A percentile compares a stretch with the other conserved stretches of the same genome.
Evolutionary conservation across 257 asterid genomes (phyloP).

Genomic region (Coffea canephora): DNA sequence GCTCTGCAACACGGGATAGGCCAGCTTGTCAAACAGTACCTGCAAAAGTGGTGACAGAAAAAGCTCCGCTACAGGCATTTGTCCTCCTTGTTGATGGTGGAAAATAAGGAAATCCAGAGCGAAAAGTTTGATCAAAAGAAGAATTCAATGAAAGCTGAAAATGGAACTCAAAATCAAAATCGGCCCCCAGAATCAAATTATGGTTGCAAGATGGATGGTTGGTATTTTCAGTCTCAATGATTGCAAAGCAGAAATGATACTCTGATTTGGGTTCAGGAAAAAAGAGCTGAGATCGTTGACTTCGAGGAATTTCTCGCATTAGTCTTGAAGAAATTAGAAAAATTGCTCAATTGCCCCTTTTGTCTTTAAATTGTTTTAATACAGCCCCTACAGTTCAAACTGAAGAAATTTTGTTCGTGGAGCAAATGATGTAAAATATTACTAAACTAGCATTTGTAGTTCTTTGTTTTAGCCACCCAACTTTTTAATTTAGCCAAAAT

Average conservation of each 20-base stretch:
- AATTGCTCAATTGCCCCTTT: not conserved
- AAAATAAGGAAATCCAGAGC: not conserved
- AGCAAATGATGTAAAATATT: too few species aligned
- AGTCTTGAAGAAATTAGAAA: not conserved
- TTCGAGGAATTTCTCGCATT: not conserved
- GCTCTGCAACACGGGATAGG: constrained; percentile 31
- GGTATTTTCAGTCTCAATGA: not conserved
- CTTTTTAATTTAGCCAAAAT: too few species aligned
- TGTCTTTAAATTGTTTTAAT: too few species aligned
- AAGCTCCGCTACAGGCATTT: constrained; percentile 61
- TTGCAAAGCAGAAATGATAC: not conserved
- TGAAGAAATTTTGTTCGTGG: too few species aligned
- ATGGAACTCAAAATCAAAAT: not conserved
- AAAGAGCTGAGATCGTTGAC: not conserved
- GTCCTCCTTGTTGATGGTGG: constrained; percentile 1
- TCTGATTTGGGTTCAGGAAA: not conserved
- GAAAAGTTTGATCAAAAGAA: not conserved
- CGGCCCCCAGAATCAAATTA: not conserved
- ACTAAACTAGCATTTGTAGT: too few species aligned
- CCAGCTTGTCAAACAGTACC: constrained; percentile 50
- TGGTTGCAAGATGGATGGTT: not conserved
- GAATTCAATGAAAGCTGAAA: constrained; percentile 1
- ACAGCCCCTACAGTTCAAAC: not conserved
- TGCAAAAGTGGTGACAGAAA: constrained; percentile 56
- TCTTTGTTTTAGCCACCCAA: too few species aligned